Evolutionary conservation across 805 yeast species (phyloP).

Genomic region (Pichia exigua): DNA sequence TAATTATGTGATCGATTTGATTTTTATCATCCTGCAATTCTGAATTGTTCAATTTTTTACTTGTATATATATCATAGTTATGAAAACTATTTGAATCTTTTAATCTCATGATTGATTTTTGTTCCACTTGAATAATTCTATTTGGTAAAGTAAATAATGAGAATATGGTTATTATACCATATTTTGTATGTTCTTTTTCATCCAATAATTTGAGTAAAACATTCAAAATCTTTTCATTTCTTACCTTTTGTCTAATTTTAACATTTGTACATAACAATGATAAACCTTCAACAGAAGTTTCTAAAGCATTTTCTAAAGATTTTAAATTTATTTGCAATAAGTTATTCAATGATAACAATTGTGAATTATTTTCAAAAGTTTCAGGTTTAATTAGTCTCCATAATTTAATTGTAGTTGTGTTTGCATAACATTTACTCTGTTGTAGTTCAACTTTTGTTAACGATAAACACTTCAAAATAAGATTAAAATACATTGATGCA

Average conservation of each 20-base stretch:
- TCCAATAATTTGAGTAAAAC: slow-evolving; percentile 13
- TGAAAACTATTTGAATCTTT: slow-evolving; percentile 28
- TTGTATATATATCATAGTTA: slow-evolving; percentile 22
- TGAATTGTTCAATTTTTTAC: slow-evolving; percentile 20
- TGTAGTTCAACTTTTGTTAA: not conserved
- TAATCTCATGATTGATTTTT: slow-evolving; percentile 30
- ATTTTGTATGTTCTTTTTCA: slow-evolving; percentile 10
- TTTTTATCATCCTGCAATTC: slow-evolving; percentile 23
- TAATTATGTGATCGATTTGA: slow-evolving; percentile 22
- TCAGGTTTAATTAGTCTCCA: slow-evolving; percentile 43
- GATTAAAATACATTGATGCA: slow-evolving; percentile 34
- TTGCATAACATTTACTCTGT: slow-evolving; percentile 12
- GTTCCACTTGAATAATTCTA: slow-evolving; percentile 25
- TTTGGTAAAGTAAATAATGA: slow-evolving; percentile 32
- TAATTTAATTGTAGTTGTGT: slow-evolving; percentile 44
- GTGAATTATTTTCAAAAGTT: slow-evolving; percentile 19
- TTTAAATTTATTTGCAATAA: slow-evolving; percentile 25
- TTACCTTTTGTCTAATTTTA: slow-evolving; percentile 26
- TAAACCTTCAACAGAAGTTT: slow-evolving; percentile 27
- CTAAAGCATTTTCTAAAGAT: slow-evolving; percentile 19
- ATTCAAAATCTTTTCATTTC: slow-evolving; percentile 29
- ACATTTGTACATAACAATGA: slow-evolving; percentile 31
- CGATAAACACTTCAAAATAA: slow-evolving; percentile 20
- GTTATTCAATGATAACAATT: slow-evolving; percentile 27
- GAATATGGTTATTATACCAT: slow-evolving; percentile 36